Conservation (phyloP, 1,284 basidiomycete species). For the Polyporus tsugae region DNA sequence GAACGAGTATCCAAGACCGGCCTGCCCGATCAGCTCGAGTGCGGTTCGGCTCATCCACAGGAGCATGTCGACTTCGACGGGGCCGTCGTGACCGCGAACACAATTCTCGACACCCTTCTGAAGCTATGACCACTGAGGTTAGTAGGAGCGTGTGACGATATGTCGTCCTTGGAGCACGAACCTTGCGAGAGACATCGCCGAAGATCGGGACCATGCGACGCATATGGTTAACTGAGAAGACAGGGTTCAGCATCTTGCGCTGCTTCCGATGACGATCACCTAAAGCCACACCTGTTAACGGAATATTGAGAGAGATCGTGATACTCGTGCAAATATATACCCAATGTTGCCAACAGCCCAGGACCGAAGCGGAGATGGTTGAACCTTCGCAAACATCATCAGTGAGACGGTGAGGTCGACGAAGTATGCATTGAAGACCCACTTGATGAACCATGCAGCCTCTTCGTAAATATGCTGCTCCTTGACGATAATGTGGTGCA, state of each 20-base stretch:
- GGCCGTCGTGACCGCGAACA: neutral
- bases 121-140: no score
- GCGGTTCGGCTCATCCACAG: constrained; percentile 40
- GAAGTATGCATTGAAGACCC: neutral
- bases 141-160: no score
- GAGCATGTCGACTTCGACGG: constrained; percentile 37
- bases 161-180: neutral
- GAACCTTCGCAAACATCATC: constrained; percentile 7
- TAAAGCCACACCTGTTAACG: neutral
- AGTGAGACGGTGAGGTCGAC: neutral
- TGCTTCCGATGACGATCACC: constrained; percentile 28
- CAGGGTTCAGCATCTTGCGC: constrained; percentile 30
- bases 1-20: constrained; percentile 42
- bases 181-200: constrained; percentile 18
- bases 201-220: constrained; percentile 29
- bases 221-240: constrained; percentile 30
- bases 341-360: constrained; percentile 23
- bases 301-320: neutral
- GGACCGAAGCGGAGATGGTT: constrained; percentile 27
- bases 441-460: constrained; percentile 27
- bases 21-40: constrained; percentile 42
- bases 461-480: constrained; percentile 31
- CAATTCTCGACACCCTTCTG: constrained; percentile 10
- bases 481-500: constrained; percentile 32
- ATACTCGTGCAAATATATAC: constrained; percentile 2